Evolutionary conservation across 345 rosid species (phyloP), one percentile per base, ranked within the genome.

Genomic region (Ceriops tagal): DNA sequence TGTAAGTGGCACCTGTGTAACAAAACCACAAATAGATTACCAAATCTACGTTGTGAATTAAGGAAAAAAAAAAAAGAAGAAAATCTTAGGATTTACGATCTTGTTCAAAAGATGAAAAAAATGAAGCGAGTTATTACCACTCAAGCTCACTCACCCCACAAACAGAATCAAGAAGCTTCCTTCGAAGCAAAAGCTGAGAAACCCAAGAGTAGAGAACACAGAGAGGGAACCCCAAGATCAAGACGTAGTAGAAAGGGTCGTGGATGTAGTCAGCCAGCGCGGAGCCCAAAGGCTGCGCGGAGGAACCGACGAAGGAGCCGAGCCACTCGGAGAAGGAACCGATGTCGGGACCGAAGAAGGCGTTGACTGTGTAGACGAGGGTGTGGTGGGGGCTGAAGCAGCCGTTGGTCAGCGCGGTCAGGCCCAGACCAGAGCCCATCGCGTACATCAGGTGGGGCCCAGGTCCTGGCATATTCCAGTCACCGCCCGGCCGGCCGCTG

Each of bases 311-410:
- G 69, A 69, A 59, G 62, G 85, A 82, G 52, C 81, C 82, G 18
- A 86, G 85, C 93, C 93, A 88, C 65, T 84, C 87, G 61, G 93
- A 75, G 79, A 88, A 88, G 68, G 90, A 88, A 71, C 93, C 93
- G 46, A 84, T 72, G 70, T 88, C 93, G 5, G 93, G 93, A 63
- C 90, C 93, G 56, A 88, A 86, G 80, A 88, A 86, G 78, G 93
- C 85, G 82, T 88, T 88, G 77, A 88, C 10, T 46, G 90, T 62
- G 81, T 86, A 88, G 61, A 73, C 64, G 46, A 88, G 79, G 13
- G 84, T 78, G 71, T 86, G 93, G 74, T 86, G 88, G 10, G 90
- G 84, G 62, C 75, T 80, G 80, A 88, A 88, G 10, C 83, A 65
- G 76, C 85, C 90, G 37, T 74, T 63, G 64, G 87, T 75, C 51